These are phyloP conservation scores for Camellia sinensis DNA, from an alignment of 148 eudicot genomes.

Conservation along the genomic window DNA sequence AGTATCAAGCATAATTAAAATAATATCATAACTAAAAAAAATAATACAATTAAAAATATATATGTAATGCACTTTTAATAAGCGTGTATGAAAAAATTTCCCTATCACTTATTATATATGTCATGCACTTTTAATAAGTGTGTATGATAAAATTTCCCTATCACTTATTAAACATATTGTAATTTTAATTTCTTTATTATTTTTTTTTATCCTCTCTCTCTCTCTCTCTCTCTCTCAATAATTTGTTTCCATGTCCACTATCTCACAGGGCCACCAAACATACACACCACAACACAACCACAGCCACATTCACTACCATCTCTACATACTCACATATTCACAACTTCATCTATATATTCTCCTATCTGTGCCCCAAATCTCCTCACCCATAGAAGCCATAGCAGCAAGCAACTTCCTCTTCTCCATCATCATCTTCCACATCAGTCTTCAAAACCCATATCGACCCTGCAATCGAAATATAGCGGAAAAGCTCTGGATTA, in stretches of 20 bases:
- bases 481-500: neutral
- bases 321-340: neutral
- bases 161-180: too few relatives aligned
- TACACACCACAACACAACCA: neutral
- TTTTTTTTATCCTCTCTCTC: neutral
- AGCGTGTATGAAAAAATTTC: too few relatives aligned
- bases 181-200: too few relatives aligned
- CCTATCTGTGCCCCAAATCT: neutral
- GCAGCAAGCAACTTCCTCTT: neutral
- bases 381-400: neutral
- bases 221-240: neutral
- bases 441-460: neutral
- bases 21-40: too few relatives aligned
- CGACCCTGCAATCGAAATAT: neutral
- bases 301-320: neutral
- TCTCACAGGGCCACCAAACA: neutral
- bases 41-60: too few relatives aligned
- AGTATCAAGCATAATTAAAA: too few relatives aligned
- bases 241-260: neutral
- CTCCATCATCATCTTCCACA: neutral
- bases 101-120: too few relatives aligned
- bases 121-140: too few relatives aligned
- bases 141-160: too few relatives aligned
- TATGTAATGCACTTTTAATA: too few relatives aligned
- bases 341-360: neutral